Conservation (phyloP, 225 moss, liverwort and hornwort genomes). For the Climacium dendroides region DNA sequence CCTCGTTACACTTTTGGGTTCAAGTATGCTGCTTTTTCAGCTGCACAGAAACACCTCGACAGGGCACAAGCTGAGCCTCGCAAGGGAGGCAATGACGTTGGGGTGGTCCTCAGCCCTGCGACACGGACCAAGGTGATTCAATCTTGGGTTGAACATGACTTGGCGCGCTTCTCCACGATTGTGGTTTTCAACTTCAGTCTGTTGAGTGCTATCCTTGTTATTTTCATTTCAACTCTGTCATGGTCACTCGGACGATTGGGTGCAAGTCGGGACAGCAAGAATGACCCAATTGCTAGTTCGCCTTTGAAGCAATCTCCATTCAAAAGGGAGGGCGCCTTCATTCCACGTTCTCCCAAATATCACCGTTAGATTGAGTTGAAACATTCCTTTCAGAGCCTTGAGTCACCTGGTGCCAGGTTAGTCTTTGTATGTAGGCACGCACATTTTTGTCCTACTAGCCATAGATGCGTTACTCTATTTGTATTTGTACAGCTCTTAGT, state of each 20-base stretch:
- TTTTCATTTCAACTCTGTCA: constrained; percentile 23
- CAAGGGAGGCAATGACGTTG: constrained; percentile 33
- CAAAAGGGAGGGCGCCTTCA: constrained; percentile 15
- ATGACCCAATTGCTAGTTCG: background rate
- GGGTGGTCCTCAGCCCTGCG: constrained; percentile 72
- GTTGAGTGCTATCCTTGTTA: constrained; percentile 31
- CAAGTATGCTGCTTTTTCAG: constrained; percentile 77
- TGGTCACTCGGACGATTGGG: constrained; percentile 37
- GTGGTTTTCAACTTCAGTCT: constrained; percentile 73
- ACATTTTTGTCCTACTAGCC: constrained; percentile 3
- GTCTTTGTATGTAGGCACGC: background rate
- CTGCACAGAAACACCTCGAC: constrained; percentile 76
- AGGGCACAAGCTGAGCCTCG: constrained; percentile 57
- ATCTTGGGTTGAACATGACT: constrained; percentile 90
- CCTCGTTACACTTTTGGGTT: constrained; percentile 86
- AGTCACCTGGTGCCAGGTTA: background rate
- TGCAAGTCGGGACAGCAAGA: background rate
- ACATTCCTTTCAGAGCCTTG: background rate
- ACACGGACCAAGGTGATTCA: constrained; percentile 93
- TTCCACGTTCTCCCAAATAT: constrained; percentile 23
- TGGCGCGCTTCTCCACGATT: constrained; percentile 59
- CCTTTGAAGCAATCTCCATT: constrained; percentile 14
- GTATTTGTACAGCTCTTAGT: background rate
- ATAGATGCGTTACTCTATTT: background rate
- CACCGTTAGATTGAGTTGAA: background rate